Evolutionary conservation across 192 early-diverging fungal species (phyloP).

Genomic region (Thamnidium elegans): DNA sequence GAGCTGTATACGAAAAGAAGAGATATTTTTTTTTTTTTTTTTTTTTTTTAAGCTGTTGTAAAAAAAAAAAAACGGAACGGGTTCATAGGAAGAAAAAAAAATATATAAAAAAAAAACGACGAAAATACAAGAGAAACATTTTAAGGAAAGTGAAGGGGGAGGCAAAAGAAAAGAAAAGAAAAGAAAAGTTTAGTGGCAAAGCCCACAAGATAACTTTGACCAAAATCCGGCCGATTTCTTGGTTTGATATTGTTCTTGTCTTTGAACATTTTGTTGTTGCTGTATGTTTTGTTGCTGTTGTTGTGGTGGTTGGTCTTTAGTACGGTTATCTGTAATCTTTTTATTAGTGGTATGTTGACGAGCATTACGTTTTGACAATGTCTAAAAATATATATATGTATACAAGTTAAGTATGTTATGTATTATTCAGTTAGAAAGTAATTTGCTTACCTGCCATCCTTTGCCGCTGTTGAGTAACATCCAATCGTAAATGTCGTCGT

Average conservation of each 20-base stretch:
- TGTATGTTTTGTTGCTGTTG: background rate
- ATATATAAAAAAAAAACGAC: no score
- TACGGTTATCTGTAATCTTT: slow-evolving; percentile 10
- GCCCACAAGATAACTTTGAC: slow-evolving; percentile 21
- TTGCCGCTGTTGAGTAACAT: slow-evolving; percentile 63
- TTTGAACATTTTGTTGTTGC: background rate
- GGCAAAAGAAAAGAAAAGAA: background rate
- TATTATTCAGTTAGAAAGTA: no score
- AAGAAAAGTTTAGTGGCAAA: slow-evolving; percentile 21
- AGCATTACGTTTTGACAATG: slow-evolving; percentile 27
- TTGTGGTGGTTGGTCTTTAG: background rate
- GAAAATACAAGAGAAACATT: no score
- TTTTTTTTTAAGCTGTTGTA: no score
- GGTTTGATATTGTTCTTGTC: background rate
- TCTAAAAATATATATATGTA: slow-evolving; percentile 8
- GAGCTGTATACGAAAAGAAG: no score
- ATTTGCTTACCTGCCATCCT: slow-evolving; percentile 54
- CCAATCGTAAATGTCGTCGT: slow-evolving; percentile 97
- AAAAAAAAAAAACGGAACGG: no score
- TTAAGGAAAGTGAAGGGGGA: background rate
- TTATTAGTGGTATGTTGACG: slow-evolving; percentile 22
- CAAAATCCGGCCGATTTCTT: slow-evolving; percentile 10
- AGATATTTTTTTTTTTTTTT: no score
- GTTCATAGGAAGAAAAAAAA: no score
- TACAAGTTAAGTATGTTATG: no score